Evolutionary conservation across 2,329 filamentous ascomycete species (phyloP).

Genomic region (Chrysoporthe deuterocubensis): DNA sequence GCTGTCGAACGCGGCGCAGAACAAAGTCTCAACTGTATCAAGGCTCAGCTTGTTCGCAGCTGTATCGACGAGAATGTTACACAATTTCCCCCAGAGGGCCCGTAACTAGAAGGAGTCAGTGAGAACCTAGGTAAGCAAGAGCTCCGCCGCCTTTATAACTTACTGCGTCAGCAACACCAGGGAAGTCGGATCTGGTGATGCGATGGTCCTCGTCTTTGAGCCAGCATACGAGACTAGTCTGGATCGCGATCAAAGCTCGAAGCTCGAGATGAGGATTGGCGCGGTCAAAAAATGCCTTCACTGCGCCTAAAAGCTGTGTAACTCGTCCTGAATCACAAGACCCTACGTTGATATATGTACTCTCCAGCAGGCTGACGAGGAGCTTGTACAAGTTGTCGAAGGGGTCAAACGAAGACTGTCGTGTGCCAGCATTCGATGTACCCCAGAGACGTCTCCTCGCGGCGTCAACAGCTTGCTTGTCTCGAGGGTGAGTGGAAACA

Average conservation of each 20-base stretch:
- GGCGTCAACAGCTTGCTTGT: slow-evolving; percentile 66
- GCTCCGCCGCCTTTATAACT: slow-evolving; percentile 34
- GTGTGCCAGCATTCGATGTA: slow-evolving; percentile 46
- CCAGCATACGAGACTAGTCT: slow-evolving; percentile 66
- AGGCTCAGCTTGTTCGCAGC: slow-evolving; percentile 50
- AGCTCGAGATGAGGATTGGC: slow-evolving; percentile 56
- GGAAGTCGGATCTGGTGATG: slow-evolving; percentile 46
- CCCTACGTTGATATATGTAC: slow-evolving; percentile 53
- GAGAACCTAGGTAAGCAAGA: slow-evolving; percentile 21
- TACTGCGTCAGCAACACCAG: slow-evolving; percentile 49
- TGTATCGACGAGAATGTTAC: slow-evolving; percentile 42
- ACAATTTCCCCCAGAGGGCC: slow-evolving; percentile 55
- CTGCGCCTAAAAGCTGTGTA: slow-evolving; percentile 55
- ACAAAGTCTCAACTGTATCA: slow-evolving; percentile 55
- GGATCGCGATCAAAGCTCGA: slow-evolving; percentile 61
- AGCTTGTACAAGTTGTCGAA: slow-evolving; percentile 70
- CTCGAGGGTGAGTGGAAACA: slow-evolving; percentile 58
- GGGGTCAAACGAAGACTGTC: slow-evolving; percentile 57
- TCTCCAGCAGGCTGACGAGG: slow-evolving; percentile 55
- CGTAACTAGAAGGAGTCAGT: slow-evolving; percentile 48
- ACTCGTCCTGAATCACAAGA: slow-evolving; percentile 35
- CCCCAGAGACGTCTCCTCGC: slow-evolving; percentile 71
- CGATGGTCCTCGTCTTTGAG: slow-evolving; percentile 59
- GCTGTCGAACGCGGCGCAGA: slow-evolving; percentile 61
- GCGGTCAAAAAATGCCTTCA: slow-evolving; percentile 56